Evolutionary conservation across 768 basidiomycete species (phyloP), one percentile per base, ranked within the genome.

Genomic region (Macrolepiota fuliginosa): DNA sequence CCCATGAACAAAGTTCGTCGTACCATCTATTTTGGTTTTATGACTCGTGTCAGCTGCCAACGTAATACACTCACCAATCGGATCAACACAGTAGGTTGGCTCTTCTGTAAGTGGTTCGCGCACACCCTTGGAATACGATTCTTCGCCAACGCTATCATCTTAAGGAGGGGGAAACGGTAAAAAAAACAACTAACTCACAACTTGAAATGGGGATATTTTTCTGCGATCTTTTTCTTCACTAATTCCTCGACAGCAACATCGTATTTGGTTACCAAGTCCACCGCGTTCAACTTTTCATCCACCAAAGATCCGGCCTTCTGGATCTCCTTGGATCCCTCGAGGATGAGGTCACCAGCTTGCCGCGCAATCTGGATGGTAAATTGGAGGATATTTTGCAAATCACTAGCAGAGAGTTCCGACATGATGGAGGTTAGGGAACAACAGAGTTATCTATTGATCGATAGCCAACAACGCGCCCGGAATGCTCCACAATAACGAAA

Each of bases 61-160:
- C 32, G 15, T 25, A 25, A 10, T 58, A 32, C 15, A 56, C 80
- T 58, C 66, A 89, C 91, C 95, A 61, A 97, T 96, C 35, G 96
- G 96, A 72, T 98, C 96, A 47, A 96, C 92, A 68, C 96, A 97
- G 78, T 91, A 99, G 0, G 96, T 98, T 4, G 95, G 94, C 32
- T 87, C 87, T 67, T 97, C 91, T 1, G 92, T 93, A 60, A 96
- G 74, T 11, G 86, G 80, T 19, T 81, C 80, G 32, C 84, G 80
- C 61, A 80, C 72, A n/a, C 92, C 92, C 3, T 88, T 81, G 9
- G 92, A 86, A 66, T 90, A 95, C 0, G 91, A 91, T 76, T 98
- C 96, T 71, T 99, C 96, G 60, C 96, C 96, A 62, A 98, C 92
- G 74, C 93, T 96, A 56, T 22, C 61, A 52, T 50, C 9, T 3